Evolutionary conservation across 257 asterid species (phyloP).

Genomic region (Cruciata laevipes): DNA sequence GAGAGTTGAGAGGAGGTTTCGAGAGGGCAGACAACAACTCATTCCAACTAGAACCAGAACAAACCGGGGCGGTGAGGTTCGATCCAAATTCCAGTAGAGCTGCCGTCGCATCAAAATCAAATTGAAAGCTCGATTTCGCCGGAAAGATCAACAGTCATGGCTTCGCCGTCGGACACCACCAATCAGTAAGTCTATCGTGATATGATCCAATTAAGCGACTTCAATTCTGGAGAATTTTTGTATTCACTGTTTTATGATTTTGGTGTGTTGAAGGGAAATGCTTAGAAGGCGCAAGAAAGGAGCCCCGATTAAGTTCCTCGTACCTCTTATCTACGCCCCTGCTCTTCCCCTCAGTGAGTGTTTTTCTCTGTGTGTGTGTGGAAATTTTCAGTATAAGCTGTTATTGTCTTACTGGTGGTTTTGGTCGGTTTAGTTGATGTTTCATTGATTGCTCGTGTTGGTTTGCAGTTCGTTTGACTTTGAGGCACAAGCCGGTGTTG

Average conservation of each 20-base stretch:
- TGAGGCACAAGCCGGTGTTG: conserved; percentile 66
- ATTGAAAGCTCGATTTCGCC: not conserved
- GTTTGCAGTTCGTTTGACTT: conserved; percentile 43
- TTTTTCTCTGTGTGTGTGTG: no score
- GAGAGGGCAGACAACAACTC: not conserved
- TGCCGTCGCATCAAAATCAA: conserved; percentile 2
- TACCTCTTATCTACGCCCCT: conserved; percentile 71
- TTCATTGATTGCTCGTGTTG: not conserved
- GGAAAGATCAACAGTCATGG: conserved; percentile 27
- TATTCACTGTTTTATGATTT: not conserved
- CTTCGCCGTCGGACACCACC: conserved; percentile 41
- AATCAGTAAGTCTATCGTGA: conserved; percentile 28
- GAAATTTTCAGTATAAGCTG: not conserved
- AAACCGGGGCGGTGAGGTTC: not conserved
- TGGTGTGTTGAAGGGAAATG: conserved; percentile 31
- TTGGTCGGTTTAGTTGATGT: not conserved
- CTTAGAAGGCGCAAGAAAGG: conserved; percentile 50
- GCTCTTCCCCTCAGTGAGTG: conserved; percentile 77
- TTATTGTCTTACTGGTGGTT: not conserved
- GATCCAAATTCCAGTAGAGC: not conserved
- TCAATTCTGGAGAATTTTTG: not conserved
- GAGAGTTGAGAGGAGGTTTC: not conserved
- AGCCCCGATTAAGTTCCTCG: conserved; percentile 49
- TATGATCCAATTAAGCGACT: not conserved
- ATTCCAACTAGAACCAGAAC: not conserved